A percentile compares a stretch with the other conserved stretches of the same genome.
These are phyloP conservation scores for Ballota nigra DNA, from an alignment of 257 asterid genomes.

Conservation along the genomic window DNA sequence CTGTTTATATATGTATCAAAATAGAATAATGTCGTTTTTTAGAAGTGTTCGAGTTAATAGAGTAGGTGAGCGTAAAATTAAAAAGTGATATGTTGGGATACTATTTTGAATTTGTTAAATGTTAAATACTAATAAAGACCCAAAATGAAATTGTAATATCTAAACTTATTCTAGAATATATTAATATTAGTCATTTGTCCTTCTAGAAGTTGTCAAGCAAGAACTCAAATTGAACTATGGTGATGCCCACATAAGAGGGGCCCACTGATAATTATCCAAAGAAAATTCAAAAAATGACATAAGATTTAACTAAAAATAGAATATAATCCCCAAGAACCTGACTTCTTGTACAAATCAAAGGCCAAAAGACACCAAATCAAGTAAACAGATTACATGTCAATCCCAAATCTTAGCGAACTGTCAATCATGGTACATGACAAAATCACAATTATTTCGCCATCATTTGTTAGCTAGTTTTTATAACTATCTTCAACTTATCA, in stretches of 20 bases:
- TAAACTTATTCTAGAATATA: background rate
- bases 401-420: constrained; percentile 21
- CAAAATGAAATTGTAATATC: background rate
- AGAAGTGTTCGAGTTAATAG: too few relatives aligned
- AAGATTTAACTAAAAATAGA: background rate
- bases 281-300: background rate
- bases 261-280: background rate
- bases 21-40: too few relatives aligned
- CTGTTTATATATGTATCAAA: background rate
- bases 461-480: background rate
- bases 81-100: too few relatives aligned
- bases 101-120: too few relatives aligned
- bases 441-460: constrained; percentile 3
- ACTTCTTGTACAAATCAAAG: constrained; percentile 18
- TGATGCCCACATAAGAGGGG: background rate
- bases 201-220: constrained; percentile 3
- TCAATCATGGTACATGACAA: constrained; percentile 6
- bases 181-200: background rate
- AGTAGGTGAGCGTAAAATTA: too few relatives aligned
- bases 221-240: constrained; percentile 21
- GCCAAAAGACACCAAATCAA: constrained; percentile 24
- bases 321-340: background rate
- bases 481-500: background rate
- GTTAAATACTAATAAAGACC: background rate
- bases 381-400: constrained; percentile 28